These are phyloP conservation scores for Fusarium buxicola DNA, from an alignment of 2,329 filamentous ascomycete species.

Conservation along the genomic window DNA sequence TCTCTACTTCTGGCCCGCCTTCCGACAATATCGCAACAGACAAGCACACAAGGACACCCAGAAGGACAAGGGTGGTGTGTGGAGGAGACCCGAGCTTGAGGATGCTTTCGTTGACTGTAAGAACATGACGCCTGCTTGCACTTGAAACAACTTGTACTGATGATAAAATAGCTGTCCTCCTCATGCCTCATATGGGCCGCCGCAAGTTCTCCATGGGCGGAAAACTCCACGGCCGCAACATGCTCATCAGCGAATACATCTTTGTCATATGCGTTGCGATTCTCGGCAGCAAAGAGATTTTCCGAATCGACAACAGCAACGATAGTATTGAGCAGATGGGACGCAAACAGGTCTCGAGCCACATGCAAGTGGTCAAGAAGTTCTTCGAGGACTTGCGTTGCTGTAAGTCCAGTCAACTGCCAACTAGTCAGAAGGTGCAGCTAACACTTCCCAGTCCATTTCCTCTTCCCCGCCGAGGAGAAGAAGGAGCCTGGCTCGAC, in stretches of 20 bases:
- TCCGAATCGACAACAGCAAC: slow-evolving; percentile 57
- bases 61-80: slow-evolving; percentile 70
- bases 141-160: slow-evolving; percentile 32
- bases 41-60: slow-evolving; percentile 71
- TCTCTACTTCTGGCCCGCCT: slow-evolving; percentile 71
- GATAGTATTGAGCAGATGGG: slow-evolving; percentile 60
- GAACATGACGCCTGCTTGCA: slow-evolving; percentile 29
- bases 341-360: slow-evolving; percentile 76
- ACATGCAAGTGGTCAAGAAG: slow-evolving; percentile 77
- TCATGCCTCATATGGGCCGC: slow-evolving; percentile 74
- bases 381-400: slow-evolving; percentile 72
- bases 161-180: slow-evolving; percentile 66
- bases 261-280: slow-evolving; percentile 57
- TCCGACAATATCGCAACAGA: slow-evolving; percentile 73
- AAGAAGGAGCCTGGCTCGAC: slow-evolving; percentile 70
- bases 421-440: not conserved
- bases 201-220: slow-evolving; percentile 74
- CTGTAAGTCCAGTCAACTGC: slow-evolving; percentile 61
- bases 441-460: slow-evolving; percentile 61
- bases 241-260: slow-evolving; percentile 76
- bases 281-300: slow-evolving; percentile 57
- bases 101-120: slow-evolving; percentile 75
- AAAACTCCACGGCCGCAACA: slow-evolving; percentile 74
- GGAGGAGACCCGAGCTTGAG: slow-evolving; percentile 66
- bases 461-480: slow-evolving; percentile 68